Conservation (phyloP, 139 green algal species). For the Nannochloris sp. region DNA sequence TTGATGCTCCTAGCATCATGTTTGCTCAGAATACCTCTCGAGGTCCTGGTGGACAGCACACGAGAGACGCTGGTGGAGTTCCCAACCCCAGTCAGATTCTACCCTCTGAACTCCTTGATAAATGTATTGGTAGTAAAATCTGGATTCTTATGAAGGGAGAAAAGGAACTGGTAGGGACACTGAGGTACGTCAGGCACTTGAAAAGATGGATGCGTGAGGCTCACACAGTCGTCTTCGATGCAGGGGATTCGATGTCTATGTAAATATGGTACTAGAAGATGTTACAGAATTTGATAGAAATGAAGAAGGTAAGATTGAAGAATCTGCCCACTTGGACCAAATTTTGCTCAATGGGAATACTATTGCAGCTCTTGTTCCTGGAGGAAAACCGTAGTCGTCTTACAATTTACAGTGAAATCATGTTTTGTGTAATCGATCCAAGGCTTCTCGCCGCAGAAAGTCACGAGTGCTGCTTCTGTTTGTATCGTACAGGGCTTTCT, state of each 20-base stretch:
- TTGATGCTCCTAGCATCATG: no score
- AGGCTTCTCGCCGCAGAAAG: background rate
- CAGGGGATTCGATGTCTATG: constrained; percentile 94
- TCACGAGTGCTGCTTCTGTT: background rate
- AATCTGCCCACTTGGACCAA: constrained; percentile 71
- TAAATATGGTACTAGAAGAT: constrained; percentile 99
- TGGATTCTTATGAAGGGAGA: constrained; percentile 94
- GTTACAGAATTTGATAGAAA: constrained; percentile 89
- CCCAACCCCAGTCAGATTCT: constrained; percentile 76
- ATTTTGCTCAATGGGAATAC: constrained; percentile 99
- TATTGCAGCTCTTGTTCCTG: constrained; percentile 85
- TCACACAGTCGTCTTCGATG: background rate
- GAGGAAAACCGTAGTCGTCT: constrained; percentile 55
- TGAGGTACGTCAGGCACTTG: constrained; percentile 12
- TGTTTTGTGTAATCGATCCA: background rate
- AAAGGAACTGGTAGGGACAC: constrained; percentile 73
- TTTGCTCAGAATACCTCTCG: no score
- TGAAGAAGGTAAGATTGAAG: constrained; percentile 55
- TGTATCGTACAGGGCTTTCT: background rate
- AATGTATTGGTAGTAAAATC: constrained; percentile 88
- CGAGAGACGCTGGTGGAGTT: no score
- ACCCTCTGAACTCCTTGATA: constrained; percentile 85
- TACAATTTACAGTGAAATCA: background rate
- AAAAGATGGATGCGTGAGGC: background rate
- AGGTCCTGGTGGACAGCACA: no score